Percentiles rank a stretch among this genome's conserved stretches.
Evolutionary conservation across 495 filamentous ascomycete genomes (phyloP).

Genomic region (Aspergillus sclerotioniger): DNA sequence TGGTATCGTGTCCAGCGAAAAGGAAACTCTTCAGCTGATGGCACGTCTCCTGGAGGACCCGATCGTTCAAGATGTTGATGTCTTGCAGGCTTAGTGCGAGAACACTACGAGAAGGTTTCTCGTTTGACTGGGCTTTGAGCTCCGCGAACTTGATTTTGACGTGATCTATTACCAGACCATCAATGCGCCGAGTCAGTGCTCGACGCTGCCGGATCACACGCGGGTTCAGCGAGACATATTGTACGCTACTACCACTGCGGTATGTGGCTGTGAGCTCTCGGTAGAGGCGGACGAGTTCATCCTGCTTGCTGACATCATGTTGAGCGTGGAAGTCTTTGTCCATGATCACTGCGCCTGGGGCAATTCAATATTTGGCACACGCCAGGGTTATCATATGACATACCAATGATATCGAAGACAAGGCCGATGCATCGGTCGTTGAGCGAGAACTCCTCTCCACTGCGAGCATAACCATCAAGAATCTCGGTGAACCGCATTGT

Average conservation of each 20-base stretch:
- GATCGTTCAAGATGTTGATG: background rate
- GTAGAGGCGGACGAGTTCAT: conserved; percentile 7
- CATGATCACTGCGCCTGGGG: conserved; percentile 11
- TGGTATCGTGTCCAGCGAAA: conserved; percentile 38
- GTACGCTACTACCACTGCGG: background rate
- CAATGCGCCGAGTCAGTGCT: background rate
- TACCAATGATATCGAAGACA: conserved; percentile 32
- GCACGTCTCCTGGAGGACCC: conserved; percentile 11
- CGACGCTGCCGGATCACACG: background rate
- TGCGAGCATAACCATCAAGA: conserved; percentile 24
- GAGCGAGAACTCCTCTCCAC: conserved; percentile 22
- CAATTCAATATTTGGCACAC: background rate
- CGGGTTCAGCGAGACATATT: background rate
- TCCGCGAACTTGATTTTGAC: conserved; percentile 11
- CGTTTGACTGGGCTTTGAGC: background rate
- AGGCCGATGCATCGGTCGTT: conserved; percentile 17
- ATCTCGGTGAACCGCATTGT: conserved; percentile 28
- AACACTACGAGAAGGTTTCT: conserved; percentile 6
- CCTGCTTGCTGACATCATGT: background rate
- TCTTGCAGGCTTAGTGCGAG: conserved; percentile 12
- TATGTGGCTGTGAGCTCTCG: conserved; percentile 5
- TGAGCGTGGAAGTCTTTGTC: conserved; percentile 9
- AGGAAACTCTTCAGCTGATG: conserved; percentile 32
- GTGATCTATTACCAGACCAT: background rate
- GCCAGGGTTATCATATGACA: background rate